These are phyloP conservation scores for Yamadazyma spencermartinsiae DNA, from an alignment of 1,139 yeast species.

Conservation along the genomic window DNA sequence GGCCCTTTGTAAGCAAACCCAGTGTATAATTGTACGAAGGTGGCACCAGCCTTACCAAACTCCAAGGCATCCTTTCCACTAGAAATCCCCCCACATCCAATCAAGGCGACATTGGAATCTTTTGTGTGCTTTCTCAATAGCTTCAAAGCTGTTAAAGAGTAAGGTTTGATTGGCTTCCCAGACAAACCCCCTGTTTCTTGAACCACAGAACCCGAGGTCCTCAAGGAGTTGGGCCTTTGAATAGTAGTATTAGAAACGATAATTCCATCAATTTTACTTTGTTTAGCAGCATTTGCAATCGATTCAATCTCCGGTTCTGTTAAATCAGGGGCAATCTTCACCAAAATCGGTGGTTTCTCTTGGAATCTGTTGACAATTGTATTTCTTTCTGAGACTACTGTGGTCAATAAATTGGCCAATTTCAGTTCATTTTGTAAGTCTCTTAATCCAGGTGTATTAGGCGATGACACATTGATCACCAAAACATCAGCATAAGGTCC, in stretches of 20 bases:
- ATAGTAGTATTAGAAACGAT: conserved; percentile 91
- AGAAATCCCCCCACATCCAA: conserved; percentile 95
- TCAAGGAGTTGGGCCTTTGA: conserved; percentile 64
- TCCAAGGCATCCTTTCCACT: conserved; percentile 86
- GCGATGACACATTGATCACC: conserved; percentile 91
- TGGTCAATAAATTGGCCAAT: conserved; percentile 61
- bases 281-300: conserved; percentile 78
- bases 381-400: conserved; percentile 65
- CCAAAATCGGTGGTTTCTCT: conserved; percentile 71
- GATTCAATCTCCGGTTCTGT: conserved; percentile 78
- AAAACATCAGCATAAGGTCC: conserved; percentile 87
- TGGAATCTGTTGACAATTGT: conserved; percentile 41
- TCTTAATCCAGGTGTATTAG: conserved; percentile 94
- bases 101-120: conserved; percentile 65
- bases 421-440: conserved; percentile 79
- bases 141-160: conserved; percentile 68
- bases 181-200: conserved; percentile 84
- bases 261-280: conserved; percentile 83
- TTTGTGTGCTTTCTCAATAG: conserved; percentile 74
- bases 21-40: conserved; percentile 81
- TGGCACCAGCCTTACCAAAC: conserved; percentile 92
- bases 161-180: conserved; percentile 88
- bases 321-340: conserved; percentile 92
- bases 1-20: conserved; percentile 94
- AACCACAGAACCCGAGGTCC: conserved; percentile 47